Evolutionary conservation across 2,329 filamentous ascomycete species (phyloP).

Genomic region (Talaromyces sp.): DNA sequence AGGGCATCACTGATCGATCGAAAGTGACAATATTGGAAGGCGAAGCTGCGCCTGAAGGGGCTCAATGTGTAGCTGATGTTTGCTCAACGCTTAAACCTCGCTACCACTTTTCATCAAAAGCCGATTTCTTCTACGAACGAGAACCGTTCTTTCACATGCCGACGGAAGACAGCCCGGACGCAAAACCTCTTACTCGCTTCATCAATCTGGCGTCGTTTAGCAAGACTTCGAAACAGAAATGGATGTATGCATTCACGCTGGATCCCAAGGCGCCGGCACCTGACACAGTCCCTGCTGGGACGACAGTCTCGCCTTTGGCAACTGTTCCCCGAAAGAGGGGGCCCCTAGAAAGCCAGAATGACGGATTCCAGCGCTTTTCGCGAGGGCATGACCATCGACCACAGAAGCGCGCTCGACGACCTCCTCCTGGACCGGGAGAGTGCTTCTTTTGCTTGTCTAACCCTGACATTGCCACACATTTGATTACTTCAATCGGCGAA

Average conservation of each 20-base stretch:
- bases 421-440: conserved; percentile 59
- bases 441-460: conserved; percentile 98
- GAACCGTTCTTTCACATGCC: conserved; percentile 79
- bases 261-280: conserved; percentile 57
- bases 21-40: conserved; percentile 55
- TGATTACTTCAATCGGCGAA: conserved; percentile 83
- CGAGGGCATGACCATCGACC: conserved; percentile 32
- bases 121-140: conserved; percentile 73
- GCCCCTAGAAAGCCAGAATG: conserved; percentile 26
- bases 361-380: conserved; percentile 34
- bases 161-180: conserved; percentile 47
- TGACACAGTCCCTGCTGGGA: conserved; percentile 59
- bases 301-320: conserved; percentile 64
- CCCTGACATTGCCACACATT: conserved; percentile 73
- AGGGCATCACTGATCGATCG: conserved; percentile 63
- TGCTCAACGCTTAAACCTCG: conserved; percentile 76
- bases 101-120: conserved; percentile 76
- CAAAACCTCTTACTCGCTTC: conserved; percentile 70
- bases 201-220: conserved; percentile 78
- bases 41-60: conserved; percentile 46
- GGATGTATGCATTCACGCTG: conserved; percentile 58
- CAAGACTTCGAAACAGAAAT: conserved; percentile 67
- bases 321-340: conserved; percentile 54
- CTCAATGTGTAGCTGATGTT: conserved; percentile 70
- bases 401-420: conserved; percentile 42